Evolutionary conservation across 23 red algal genomes (phyloP), one percentile per base, ranked within the genome.

Genomic region (Gracilaria gracilis): DNA sequence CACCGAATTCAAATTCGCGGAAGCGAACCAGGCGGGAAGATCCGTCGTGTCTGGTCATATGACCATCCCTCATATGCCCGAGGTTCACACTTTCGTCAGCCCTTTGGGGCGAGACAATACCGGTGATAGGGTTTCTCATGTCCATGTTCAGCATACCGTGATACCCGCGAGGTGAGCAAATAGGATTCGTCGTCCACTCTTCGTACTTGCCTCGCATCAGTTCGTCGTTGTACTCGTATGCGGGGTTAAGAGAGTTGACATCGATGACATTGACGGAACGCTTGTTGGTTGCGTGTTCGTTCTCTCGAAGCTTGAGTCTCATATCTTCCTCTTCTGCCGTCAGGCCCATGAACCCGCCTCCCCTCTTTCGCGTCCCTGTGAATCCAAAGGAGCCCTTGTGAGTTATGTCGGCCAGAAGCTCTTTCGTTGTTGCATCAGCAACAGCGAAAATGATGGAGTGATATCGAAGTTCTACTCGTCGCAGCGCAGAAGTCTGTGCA

Each of bases 341-440:
- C 2, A 89, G 3, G 7, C 50, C 67, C 69, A 89, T 61, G 29
- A 89, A 75, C 4, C 51, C 35, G 6, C 67, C 67, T 76, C 71
- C 73, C 23, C 23, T 47, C 48, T 62, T 89, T 31, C 85, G 38
- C 4, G 51, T 50, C 21, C 50, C 47, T 4, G 73, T 59, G 49
- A 93, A 93, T 20, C 89, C 89, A 61, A 93, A 93, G 59, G n/a
- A 57, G 15, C 89, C 89, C 47, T 93, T 93, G 51, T 85, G 81
- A 0, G 78, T 61, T 12, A 93, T 24, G 27, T 93, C 89, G 16
- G 36, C 79, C 16, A 93, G 49, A 5, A 79, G 21, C 64, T 93
- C 80, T 25, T 79, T 61, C 23, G 89, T 83, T 8, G 25, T 44
- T 9, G 61, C 54, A 37, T 83, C 49, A 11, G 62, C 35, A 16